Evolutionary conservation across 148 eudicot genomes (phyloP), one percentile per base, ranked within the genome.

Genomic region (Amaranthus cruentus): DNA sequence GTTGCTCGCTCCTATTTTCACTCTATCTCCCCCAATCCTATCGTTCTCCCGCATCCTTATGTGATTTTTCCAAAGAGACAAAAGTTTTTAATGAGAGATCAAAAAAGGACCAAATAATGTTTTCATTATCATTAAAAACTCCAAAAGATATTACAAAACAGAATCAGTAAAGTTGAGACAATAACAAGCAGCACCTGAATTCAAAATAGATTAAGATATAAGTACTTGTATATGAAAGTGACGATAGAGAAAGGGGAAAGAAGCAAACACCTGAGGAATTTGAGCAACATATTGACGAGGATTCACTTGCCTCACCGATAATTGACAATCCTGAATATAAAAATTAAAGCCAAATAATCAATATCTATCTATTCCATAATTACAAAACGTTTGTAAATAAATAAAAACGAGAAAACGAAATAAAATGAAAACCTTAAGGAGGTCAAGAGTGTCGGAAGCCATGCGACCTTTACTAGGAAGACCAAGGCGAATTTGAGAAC

Each of bases 381-480:
- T 21, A 56, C 0, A 44, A 49, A 6, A 7, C 15, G 47, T 11
- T 0, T 6, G 57, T 55, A 50, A 52, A 80, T 7, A 69, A 21
- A 6, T 12, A 66, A 2, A 61, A 68, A 55, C 11, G 5, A n/a
- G 4, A 21, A 46, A 42, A 48, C 38, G n/a, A 9, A 46, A 56
- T 44, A n/a, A 51, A 28, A 74, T 55, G 9, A 11, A 57, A 65
- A 90, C 96, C 91, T 91, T 91, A 78, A 94, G 91, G 60, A 91
- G 97, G 59, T 91, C 91, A 44, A 94, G 88, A 72, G 92, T 87
- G 52, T 91, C 95, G 0, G 86, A 13, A 1, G 93, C 89, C 96
- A 94, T 82, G 28, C 97, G 88, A n/a, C 98, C 98, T 87, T 95
- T 95, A 73, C 98, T 95, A 5, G 98, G 98, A 84, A 93, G 82